Evolutionary conservation across 495 filamentous ascomycete species (phyloP).

Genomic region (Neurospora intermedia): DNA sequence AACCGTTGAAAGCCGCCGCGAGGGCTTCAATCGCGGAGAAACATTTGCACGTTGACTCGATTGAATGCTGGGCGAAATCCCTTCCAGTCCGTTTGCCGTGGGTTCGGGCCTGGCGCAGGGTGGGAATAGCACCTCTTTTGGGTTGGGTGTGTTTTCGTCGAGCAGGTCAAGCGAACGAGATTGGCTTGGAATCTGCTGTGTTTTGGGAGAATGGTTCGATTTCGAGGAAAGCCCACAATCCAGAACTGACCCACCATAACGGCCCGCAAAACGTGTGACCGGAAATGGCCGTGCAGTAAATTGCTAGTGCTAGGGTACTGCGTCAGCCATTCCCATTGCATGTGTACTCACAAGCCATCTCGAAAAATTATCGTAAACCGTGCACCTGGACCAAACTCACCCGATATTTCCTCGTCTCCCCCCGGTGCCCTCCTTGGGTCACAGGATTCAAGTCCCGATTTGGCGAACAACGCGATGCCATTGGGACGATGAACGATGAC

Average conservation of each 20-base stretch:
- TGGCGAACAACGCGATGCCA: neutral
- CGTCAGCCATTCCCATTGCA: neutral
- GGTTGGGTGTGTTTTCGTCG: neutral
- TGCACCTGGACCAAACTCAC: neutral
- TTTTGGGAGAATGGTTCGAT: neutral
- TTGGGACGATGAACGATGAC: neutral
- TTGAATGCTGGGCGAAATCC: neutral
- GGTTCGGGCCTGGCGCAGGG: neutral
- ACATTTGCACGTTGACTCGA: neutral
- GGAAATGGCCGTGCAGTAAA: slow-evolving; percentile 9
- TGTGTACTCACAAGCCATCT: neutral
- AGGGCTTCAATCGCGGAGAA: neutral
- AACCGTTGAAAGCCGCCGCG: neutral
- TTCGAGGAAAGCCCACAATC: neutral
- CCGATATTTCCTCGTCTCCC: neutral
- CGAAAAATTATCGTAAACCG: slow-evolving; percentile 13
- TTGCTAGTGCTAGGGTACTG: slow-evolving; percentile 13
- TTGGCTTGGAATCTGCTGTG: neutral
- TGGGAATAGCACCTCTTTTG: neutral
- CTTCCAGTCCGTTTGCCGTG: neutral
- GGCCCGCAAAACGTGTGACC: slow-evolving; percentile 17
- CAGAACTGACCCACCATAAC: slow-evolving; percentile 5
- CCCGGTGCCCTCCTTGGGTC: neutral
- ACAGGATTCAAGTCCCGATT: neutral
- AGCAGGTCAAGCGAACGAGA: neutral